Conservation (phyloP, 148 eudicot genomes). For the Rhododendron vialii region DNA sequence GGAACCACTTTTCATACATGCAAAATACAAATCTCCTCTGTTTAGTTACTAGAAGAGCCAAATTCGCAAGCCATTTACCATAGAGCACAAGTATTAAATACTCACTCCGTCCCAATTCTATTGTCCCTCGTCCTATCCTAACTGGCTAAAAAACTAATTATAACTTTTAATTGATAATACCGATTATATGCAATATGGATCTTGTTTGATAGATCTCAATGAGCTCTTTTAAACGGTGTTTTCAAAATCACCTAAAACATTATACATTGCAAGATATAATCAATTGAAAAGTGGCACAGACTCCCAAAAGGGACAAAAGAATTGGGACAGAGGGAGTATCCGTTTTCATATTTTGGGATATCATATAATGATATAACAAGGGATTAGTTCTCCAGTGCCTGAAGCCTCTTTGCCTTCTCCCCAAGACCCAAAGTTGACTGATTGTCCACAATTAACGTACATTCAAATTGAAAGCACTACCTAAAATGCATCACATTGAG, state of each 20-base stretch:
- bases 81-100: background rate
- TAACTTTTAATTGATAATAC: too few species aligned
- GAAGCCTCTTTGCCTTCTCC: background rate
- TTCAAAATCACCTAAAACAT: too few species aligned
- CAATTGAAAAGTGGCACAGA: too few species aligned
- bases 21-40: background rate
- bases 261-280: too few species aligned
- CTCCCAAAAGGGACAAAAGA: too few species aligned
- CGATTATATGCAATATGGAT: too few species aligned
- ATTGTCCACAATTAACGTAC: background rate
- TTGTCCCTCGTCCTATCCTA: too few species aligned
- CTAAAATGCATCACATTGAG: background rate
- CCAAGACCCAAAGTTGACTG: background rate
- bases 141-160: too few species aligned
- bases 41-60: background rate
- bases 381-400: background rate
- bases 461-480: background rate
- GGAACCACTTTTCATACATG: background rate
- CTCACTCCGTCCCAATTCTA: too few species aligned
- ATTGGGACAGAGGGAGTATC: background rate
- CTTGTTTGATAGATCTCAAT: too few species aligned
- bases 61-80: background rate
- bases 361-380: background rate
- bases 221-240: too few species aligned
- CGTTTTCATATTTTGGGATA: background rate